These are phyloP conservation scores for Fusarium sp. DNA, from an alignment of 2,329 filamentous ascomycete genomes.

Conservation along the genomic window DNA sequence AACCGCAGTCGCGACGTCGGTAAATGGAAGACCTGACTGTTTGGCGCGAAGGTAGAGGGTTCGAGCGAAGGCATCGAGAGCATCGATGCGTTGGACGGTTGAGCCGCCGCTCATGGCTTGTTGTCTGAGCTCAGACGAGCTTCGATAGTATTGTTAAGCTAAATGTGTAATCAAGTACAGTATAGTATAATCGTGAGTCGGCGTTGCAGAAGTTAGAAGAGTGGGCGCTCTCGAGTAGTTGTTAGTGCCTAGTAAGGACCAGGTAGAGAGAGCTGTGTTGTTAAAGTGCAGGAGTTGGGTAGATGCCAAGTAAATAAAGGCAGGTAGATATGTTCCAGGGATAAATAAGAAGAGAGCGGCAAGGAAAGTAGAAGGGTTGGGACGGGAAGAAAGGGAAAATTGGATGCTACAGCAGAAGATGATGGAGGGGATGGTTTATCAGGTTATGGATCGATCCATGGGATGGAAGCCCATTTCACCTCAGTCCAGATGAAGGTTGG, in stretches of 20 bases:
- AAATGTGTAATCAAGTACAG: background rate
- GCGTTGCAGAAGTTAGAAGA: background rate
- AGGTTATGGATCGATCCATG: constrained; percentile 8
- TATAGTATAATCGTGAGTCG: background rate
- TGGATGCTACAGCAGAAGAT: background rate
- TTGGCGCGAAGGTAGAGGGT: constrained; percentile 65
- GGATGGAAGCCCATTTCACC: background rate
- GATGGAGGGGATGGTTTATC: constrained; percentile 17
- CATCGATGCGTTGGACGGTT: constrained; percentile 61
- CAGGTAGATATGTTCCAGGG: constrained; percentile 1
- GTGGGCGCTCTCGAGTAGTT: background rate
- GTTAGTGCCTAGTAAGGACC: background rate
- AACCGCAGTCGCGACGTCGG: constrained; percentile 61
- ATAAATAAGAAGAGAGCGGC: constrained; percentile 3
- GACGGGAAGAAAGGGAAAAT: constrained; percentile 14
- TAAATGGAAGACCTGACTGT: constrained; percentile 57
- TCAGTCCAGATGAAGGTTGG: constrained; percentile 12
- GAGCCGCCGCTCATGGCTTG: constrained; percentile 48
- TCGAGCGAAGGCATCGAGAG: constrained; percentile 65
- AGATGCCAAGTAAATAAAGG: constrained; percentile 8
- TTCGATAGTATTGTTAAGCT: background rate
- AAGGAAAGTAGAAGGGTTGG: constrained; percentile 27
- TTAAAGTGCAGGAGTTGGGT: constrained; percentile 2
- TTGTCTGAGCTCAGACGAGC: constrained; percentile 27
- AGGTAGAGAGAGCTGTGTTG: background rate